A percentile compares a stretch with the other conserved stretches of the same genome.
phyloP scores from a whole-genome alignment of 441 rosid genomes.

The Euphorbia schlechtendalii region DNA sequence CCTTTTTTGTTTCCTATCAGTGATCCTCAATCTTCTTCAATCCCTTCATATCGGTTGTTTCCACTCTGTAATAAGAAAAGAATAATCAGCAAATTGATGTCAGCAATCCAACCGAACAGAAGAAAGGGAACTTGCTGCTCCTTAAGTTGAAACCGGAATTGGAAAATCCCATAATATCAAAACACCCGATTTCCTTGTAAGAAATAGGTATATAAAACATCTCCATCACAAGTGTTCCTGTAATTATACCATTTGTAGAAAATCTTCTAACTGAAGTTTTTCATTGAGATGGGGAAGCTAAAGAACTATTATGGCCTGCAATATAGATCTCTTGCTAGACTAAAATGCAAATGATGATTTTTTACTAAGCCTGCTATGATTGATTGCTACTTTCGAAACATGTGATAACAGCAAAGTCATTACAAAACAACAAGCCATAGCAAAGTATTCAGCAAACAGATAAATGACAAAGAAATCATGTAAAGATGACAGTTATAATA shows the following conservation, averaged over 20 bases:
- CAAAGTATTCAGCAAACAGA: not conserved
- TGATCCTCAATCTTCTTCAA: slow-evolving; percentile 91
- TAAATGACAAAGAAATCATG: not conserved
- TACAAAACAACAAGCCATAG: not conserved
- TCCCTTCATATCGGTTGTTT: slow-evolving; percentile 96
- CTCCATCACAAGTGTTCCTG: too few relatives aligned
- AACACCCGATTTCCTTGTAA: too few relatives aligned
- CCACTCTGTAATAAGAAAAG: slow-evolving; percentile 49
- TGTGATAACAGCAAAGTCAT: not conserved
- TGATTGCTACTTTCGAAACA: not conserved
- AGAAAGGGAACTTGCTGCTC: not conserved
- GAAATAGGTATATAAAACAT: too few relatives aligned
- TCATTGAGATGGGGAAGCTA: not conserved
- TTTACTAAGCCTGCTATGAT: too few relatives aligned
- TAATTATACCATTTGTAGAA: not conserved
- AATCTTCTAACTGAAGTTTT: too few relatives aligned
- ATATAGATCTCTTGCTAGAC: too few relatives aligned
- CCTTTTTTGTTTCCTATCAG: slow-evolving; percentile 19
- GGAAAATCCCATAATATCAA: too few relatives aligned
- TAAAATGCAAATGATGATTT: not conserved
- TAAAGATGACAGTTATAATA: not conserved
- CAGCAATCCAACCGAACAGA: too few relatives aligned
- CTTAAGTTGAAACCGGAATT: too few relatives aligned
- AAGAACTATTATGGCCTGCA: too few relatives aligned
- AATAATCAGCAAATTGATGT: slow-evolving; percentile 7